Conservation (phyloP, 352 stramenopile genomes). For the Stramenopiles sp. region DNA sequence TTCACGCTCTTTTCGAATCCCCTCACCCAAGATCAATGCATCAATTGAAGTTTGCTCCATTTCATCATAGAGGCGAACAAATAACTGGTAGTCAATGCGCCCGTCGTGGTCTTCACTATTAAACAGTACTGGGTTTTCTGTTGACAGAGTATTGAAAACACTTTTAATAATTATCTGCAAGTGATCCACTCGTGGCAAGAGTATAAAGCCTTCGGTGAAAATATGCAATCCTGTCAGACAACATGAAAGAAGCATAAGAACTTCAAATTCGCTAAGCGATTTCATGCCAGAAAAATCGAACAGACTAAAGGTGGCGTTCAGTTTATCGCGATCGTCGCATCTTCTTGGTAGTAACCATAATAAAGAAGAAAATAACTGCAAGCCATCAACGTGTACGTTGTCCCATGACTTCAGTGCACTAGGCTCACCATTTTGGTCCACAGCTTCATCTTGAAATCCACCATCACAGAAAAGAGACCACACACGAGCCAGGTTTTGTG, state of each 20-base stretch:
- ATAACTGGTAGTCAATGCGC: not conserved
- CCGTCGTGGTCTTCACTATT: too few species aligned
- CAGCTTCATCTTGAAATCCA: not conserved
- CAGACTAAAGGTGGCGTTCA: not conserved
- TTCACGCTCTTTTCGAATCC: not conserved
- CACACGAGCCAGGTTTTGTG: not conserved
- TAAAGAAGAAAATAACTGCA: slow-evolving; percentile 4
- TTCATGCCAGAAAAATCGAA: not conserved
- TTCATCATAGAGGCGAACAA: not conserved
- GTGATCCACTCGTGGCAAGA: not conserved
- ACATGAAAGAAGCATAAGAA: not conserved
- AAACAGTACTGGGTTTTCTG: too few species aligned
- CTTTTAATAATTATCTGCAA: not conserved
- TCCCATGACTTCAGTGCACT: not conserved
- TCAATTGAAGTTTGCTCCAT: slow-evolving; percentile 10
- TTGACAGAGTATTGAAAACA: not conserved
- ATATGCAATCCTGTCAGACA: not conserved
- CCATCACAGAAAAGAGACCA: not conserved
- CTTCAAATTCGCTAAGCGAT: not conserved
- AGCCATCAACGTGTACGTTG: not conserved
- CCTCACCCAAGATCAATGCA: not conserved
- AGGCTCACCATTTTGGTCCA: not conserved
- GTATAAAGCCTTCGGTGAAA: slow-evolving; percentile 1
- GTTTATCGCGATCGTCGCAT: slow-evolving; percentile 3
- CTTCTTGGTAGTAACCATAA: not conserved